Conservation (phyloP, 345 rosid species). For the Lenwebbia sp. region DNA sequence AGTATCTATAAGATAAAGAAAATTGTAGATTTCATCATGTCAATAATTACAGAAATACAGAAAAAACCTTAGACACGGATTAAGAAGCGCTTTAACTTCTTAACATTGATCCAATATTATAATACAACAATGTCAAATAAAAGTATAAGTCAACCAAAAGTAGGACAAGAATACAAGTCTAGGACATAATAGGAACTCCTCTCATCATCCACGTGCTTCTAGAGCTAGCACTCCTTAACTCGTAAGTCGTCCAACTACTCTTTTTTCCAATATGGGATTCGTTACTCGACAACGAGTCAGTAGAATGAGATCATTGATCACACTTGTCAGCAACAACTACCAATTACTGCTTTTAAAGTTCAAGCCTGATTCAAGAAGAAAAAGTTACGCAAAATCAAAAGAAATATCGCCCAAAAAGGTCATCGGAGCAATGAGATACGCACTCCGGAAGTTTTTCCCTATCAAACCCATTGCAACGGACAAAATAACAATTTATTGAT, state of each 20-base stretch:
- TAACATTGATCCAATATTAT: neutral
- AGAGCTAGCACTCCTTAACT: neutral
- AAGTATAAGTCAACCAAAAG: neutral
- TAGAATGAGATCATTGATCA: neutral
- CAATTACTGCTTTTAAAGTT: neutral
- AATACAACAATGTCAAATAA: neutral
- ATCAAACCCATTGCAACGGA: too few species aligned
- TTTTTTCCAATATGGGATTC: neutral
- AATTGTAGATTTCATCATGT: neutral
- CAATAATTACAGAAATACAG: neutral
- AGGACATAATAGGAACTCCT: neutral
- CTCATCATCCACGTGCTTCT: neutral
- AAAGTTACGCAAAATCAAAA: too few species aligned
- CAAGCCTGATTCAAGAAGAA: neutral
- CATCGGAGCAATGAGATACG: too few species aligned
- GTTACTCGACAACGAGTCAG: neutral
- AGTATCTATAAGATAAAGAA: conserved; percentile 27
- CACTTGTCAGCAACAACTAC: neutral
- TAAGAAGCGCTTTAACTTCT: neutral
- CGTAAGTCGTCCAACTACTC: neutral
- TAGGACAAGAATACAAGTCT: neutral
- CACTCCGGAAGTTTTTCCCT: too few species aligned
- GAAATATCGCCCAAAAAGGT: too few species aligned
- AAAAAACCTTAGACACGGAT: neutral
- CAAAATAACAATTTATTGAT: neutral